Base-by-base conservation (phyloP, 352 stramenopile species). In the Pilasporangium apinafurcum region DNA sequence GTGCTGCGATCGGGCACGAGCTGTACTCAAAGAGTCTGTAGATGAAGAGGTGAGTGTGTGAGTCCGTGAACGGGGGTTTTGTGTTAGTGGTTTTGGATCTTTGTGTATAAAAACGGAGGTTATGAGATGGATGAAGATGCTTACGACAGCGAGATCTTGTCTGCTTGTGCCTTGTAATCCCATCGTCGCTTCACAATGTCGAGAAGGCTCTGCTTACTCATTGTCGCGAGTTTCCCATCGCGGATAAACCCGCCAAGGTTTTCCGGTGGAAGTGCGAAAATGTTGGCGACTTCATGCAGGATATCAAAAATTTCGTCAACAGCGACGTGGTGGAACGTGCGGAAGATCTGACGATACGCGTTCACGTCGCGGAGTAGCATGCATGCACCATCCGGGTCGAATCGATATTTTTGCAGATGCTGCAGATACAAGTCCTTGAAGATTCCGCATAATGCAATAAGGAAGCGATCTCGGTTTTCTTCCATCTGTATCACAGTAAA, bases 1-100 rank as follows among this genome's bases (percentile, higher is more conserved):
- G 72, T 46, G 83, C 83, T 31, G 83, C 82, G 27, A 68, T 94
- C 28, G 79, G 78, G 31, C 50, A 89, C 40, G 82, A 92, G 40
- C 51, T 94, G 22, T 94, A 94, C 47, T 92, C 78, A 12, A 89
- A 83, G 56, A 93, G 82, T 62, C 60, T 93, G 17, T 92, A 62
- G 40, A 17, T 2, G 14, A n/a, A n/a, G n/a, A n/a, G 31, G 26
- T 26, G 22, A 27, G n/a, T 29, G 12, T 33, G 5, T 10, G 1
- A 21, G 10, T 20, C 3, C 34, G 22, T 39, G 34, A 26, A 21
- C 14, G 12, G 13, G 13, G 12, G n/a, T 38, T 35, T 17, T 36
- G n/a, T 46, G 34, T n/a, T n/a, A n/a, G n/a, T 35, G 25, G 18
- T 37, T 37, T 39, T 39, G 22, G 34, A 24, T 39, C 10, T 39